phyloP scores from a whole-genome alignment of 225 moss, liverwort and hornwort genomes.

The Anthoceros angustus region DNA sequence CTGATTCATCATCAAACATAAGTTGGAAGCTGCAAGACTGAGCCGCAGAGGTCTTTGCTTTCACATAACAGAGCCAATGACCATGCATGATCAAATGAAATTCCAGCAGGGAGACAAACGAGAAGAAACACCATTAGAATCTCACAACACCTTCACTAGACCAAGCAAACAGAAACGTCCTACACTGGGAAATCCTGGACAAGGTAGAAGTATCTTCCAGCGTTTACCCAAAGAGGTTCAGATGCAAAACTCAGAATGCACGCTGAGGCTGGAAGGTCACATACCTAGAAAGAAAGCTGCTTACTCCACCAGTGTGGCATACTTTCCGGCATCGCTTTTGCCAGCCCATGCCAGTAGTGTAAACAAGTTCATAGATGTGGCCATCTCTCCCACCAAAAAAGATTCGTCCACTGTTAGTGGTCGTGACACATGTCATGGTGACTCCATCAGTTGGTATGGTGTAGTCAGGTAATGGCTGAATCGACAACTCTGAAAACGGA shows the following conservation, averaged over 20 bases:
- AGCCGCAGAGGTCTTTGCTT: background rate
- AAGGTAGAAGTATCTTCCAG: too few relatives aligned
- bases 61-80: background rate
- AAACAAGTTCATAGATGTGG: conserved; percentile 88
- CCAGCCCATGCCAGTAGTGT: conserved; percentile 81
- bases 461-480: conserved; percentile 85
- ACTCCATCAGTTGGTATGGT: conserved; percentile 93
- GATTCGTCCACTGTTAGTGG: conserved; percentile 72
- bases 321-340: conserved; percentile 94
- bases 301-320: conserved; percentile 90
- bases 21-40: background rate
- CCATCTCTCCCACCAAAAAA: conserved; percentile 95
- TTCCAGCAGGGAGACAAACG: background rate
- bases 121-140: too few relatives aligned
- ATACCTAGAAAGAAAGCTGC: conserved; percentile 94
- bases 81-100: background rate
- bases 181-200: too few relatives aligned
- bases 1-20: conserved; percentile 25
- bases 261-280: conserved; percentile 9
- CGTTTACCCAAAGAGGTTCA: too few relatives aligned
- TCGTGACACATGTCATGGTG: conserved; percentile 81
- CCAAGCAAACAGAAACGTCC: too few relatives aligned
- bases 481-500: conserved; percentile 71
- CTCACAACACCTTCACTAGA: too few relatives aligned
- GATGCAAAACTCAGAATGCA: too few relatives aligned